A percentile compares a stretch with the other conserved stretches of the same genome.
Conservation (phyloP, 2,329 filamentous ascomycete genomes). For the Aspergillus sergii region DNA sequence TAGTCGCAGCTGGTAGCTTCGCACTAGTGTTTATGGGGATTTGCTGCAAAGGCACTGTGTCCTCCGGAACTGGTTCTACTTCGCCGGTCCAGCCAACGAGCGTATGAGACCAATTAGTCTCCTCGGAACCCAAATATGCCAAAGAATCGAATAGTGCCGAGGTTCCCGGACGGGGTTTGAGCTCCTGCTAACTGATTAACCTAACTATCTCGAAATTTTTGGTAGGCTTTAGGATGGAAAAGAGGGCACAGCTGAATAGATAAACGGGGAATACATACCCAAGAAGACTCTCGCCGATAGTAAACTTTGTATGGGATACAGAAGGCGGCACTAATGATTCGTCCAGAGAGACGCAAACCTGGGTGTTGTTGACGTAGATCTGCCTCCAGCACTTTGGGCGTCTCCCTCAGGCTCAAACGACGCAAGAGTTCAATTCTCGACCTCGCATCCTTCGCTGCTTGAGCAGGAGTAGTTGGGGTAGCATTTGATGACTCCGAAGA, state of each 20-base stretch:
- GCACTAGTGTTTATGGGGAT: slow-evolving; percentile 29
- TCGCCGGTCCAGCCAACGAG: slow-evolving; percentile 96
- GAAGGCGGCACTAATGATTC: slow-evolving; percentile 66
- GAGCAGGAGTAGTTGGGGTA: slow-evolving; percentile 37
- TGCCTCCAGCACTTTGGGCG: slow-evolving; percentile 47
- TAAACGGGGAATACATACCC: slow-evolving; percentile 46
- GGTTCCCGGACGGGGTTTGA: slow-evolving; percentile 78
- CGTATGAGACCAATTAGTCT: slow-evolving; percentile 86
- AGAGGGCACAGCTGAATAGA: background rate
- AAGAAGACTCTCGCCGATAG: slow-evolving; percentile 56
- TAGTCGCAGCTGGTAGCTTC: slow-evolving; percentile 34
- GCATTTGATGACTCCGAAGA: slow-evolving; percentile 20
- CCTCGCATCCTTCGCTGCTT: slow-evolving; percentile 48
- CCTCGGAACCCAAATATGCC: slow-evolving; percentile 79
- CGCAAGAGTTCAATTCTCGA: slow-evolving; percentile 55
- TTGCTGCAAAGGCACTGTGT: slow-evolving; percentile 33
- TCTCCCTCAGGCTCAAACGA: slow-evolving; percentile 52
- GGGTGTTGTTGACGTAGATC: slow-evolving; percentile 61
- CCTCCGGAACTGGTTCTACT: slow-evolving; percentile 56
- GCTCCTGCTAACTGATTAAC: slow-evolving; percentile 55
- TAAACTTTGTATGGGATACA: slow-evolving; percentile 64
- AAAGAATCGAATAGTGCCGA: slow-evolving; percentile 93
- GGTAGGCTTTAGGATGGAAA: background rate
- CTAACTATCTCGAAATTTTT: slow-evolving; percentile 6
- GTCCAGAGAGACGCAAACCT: slow-evolving; percentile 60